Percentiles rank a stretch among this genome's conserved stretches.
These are phyloP conservation scores for Neonectria sp. DNA, from an alignment of 2,329 filamentous ascomycete species.

Conservation along the genomic window DNA sequence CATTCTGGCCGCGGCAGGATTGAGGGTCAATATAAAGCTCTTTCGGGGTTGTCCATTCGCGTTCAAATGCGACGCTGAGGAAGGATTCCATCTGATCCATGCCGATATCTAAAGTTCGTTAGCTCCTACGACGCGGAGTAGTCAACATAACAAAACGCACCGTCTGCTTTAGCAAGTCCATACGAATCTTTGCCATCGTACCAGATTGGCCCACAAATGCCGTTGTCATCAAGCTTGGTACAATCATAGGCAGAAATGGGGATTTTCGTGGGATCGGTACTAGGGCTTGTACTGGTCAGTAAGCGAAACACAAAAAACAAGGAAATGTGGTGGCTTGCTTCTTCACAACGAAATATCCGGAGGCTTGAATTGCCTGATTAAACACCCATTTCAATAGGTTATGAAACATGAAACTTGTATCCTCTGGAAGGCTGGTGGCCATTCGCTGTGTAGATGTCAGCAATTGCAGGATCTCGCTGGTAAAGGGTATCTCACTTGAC, in stretches of 20 bases:
- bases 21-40: conserved; percentile 3
- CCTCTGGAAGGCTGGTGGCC: not conserved
- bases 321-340: not conserved
- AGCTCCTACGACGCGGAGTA: not conserved
- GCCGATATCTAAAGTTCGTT: not conserved
- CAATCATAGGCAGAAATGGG: conserved; percentile 1
- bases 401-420: conserved; percentile 6
- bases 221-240: not conserved
- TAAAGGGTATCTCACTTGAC: not conserved
- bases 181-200: conserved; percentile 10
- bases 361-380: conserved; percentile 7
- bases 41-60: not conserved
- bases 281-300: not conserved
- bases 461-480: too few species aligned
- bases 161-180: not conserved
- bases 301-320: not conserved
- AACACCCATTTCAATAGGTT: conserved; percentile 4
- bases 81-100: conserved; percentile 6
- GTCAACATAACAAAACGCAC: not conserved
- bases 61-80: not conserved
- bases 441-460: not conserved
- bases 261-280: not conserved
- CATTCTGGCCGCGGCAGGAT: conserved; percentile 3
- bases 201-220: conserved; percentile 5
- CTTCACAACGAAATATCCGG: conserved; percentile 4